These are phyloP conservation scores for Termitomyces sp. DNA, from an alignment of 1,284 basidiomycete genomes.

Conservation along the genomic window DNA sequence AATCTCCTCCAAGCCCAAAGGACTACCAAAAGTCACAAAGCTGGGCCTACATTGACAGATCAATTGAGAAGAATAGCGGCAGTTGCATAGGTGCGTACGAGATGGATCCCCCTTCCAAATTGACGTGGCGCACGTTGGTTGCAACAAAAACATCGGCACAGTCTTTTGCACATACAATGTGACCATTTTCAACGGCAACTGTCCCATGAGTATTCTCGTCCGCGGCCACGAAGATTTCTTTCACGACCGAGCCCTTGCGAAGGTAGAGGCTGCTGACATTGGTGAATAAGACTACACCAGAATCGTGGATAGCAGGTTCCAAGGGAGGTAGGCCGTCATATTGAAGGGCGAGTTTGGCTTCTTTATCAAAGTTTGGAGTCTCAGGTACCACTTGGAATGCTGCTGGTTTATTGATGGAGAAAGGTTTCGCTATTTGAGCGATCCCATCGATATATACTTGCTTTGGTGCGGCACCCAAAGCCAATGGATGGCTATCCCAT, in stretches of 20 bases:
- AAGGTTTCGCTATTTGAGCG: slow-evolving; percentile 47
- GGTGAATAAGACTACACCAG: slow-evolving; percentile 48
- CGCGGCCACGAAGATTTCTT: slow-evolving; percentile 24
- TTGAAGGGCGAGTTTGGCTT: slow-evolving; percentile 48
- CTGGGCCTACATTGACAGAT: slow-evolving; percentile 40
- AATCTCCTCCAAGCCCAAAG: slow-evolving; percentile 59
- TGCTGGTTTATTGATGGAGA: slow-evolving; percentile 40
- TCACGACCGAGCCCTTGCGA: slow-evolving; percentile 27
- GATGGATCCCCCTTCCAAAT: slow-evolving; percentile 52
- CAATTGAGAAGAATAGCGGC: background rate
- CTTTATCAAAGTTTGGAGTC: slow-evolving; percentile 57
- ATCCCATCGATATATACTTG: slow-evolving; percentile 75
- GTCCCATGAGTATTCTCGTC: slow-evolving; percentile 24
- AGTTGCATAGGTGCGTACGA: slow-evolving; percentile 25
- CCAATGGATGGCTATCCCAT: slow-evolving; percentile 77
- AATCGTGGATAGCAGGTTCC: slow-evolving; percentile 29
- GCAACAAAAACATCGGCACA: slow-evolving; percentile 16
- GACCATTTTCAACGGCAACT: slow-evolving; percentile 39
- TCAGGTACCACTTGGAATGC: slow-evolving; percentile 44
- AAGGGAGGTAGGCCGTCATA: slow-evolving; percentile 68
- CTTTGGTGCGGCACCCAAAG: slow-evolving; percentile 65
- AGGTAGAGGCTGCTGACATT: slow-evolving; percentile 51
- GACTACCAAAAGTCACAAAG: slow-evolving; percentile 56
- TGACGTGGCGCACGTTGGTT: slow-evolving; percentile 26
- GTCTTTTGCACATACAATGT: slow-evolving; percentile 36